A percentile compares a stretch with the other conserved stretches of the same genome.
Evolutionary conservation across 306 rosid genomes (phyloP).

Genomic region (Trichosanthes cucumerina): DNA sequence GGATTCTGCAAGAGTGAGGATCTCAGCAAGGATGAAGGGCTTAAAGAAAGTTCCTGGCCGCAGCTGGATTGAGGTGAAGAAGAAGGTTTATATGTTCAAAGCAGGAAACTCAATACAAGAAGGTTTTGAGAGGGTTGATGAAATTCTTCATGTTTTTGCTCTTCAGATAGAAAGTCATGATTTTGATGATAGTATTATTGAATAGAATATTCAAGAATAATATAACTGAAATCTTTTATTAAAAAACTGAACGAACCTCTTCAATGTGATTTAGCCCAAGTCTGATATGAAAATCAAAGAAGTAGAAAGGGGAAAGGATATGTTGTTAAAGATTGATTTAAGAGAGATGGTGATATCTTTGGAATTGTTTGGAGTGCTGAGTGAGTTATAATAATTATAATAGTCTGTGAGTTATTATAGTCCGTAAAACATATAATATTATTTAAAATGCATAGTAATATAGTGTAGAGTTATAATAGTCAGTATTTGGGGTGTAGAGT

Average conservation of each 20-base stretch:
- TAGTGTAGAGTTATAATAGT: too few relatives aligned
- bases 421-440: too few relatives aligned
- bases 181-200: conserved; percentile 7
- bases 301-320: background rate
- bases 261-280: background rate
- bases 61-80: conserved; percentile 79
- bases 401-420: too few relatives aligned
- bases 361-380: too few relatives aligned
- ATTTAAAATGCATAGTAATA: too few relatives aligned
- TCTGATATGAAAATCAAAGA: background rate
- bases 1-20: conserved; percentile 67
- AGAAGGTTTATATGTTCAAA: conserved; percentile 45
- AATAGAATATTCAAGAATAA: conserved; percentile 20
- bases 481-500: too few relatives aligned
- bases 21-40: conserved; percentile 59
- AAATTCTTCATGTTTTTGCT: conserved; percentile 41
- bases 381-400: too few relatives aligned
- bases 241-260: background rate
- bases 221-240: background rate
- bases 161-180: conserved; percentile 50
- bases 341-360: background rate
- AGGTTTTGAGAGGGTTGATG: conserved; percentile 31
- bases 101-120: conserved; percentile 37
- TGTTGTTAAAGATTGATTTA: background rate
- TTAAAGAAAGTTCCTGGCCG: conserved; percentile 53